These are phyloP conservation scores for Aspergillus kassunensis DNA, from an alignment of 495 filamentous ascomycete genomes.

Conservation along the genomic window DNA sequence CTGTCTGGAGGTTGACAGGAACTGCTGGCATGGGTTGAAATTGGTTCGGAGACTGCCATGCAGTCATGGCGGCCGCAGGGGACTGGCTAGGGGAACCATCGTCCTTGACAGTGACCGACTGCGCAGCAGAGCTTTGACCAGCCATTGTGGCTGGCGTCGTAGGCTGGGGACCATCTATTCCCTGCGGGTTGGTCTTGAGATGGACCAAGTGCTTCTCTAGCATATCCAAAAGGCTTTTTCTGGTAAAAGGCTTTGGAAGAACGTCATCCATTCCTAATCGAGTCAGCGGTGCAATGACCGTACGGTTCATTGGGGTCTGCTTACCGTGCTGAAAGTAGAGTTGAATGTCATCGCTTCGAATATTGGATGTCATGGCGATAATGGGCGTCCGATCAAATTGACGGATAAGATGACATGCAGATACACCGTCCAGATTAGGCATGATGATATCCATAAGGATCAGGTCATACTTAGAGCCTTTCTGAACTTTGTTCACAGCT, in stretches of 20 bases:
- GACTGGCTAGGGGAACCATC: constrained; percentile 78
- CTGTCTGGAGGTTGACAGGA: constrained; percentile 42
- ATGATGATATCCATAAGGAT: constrained; percentile 99
- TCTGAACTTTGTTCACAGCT: constrained; percentile 87
- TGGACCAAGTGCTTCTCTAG: constrained; percentile 84
- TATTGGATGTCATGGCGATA: constrained; percentile 98
- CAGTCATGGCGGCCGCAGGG: constrained; percentile 61
- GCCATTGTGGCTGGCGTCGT: constrained; percentile 48
- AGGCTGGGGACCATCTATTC: constrained; percentile 51
- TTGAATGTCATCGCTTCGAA: constrained; percentile 92
- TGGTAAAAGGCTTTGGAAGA: constrained; percentile 94
- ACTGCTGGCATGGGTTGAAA: constrained; percentile 61
- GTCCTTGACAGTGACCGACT: constrained; percentile 62
- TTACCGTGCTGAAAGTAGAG: constrained; percentile 96
- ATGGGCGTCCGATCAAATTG: constrained; percentile 87
- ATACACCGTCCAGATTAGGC: constrained; percentile 93
- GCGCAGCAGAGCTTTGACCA: constrained; percentile 49
- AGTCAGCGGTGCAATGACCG: neutral
- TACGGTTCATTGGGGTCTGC: constrained; percentile 20
- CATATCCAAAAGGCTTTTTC: constrained; percentile 86
- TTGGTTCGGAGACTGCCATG: constrained; percentile 72
- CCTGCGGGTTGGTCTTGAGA: constrained; percentile 58
- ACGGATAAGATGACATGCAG: constrained; percentile 88
- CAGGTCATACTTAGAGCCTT: constrained; percentile 79
- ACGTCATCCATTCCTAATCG: constrained; percentile 95